phyloP scores from a whole-genome alignment of 1,284 basidiomycete genomes.

The Mycosarcoma maydis region DNA sequence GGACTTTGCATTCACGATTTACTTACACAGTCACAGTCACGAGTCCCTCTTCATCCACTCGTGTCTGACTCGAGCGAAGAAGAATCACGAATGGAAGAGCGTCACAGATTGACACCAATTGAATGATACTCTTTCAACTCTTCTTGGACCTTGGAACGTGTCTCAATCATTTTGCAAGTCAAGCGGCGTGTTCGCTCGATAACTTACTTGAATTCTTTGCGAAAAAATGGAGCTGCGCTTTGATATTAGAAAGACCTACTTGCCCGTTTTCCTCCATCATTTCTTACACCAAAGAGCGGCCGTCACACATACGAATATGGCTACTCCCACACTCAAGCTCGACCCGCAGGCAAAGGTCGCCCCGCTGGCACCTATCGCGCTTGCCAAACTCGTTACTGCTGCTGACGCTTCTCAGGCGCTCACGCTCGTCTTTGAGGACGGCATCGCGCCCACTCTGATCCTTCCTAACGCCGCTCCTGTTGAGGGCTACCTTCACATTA shows the following conservation, averaged over 20 bases:
- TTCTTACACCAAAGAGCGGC: slow-evolving; percentile 15
- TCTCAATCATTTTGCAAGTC: slow-evolving; percentile 17
- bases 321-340: slow-evolving; percentile 48
- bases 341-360: slow-evolving; percentile 55
- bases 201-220: slow-evolving; percentile 9
- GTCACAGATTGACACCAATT: too few species aligned
- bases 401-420: slow-evolving; percentile 25
- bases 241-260: neutral
- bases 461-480: slow-evolving; percentile 33
- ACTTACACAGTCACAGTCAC: too few species aligned
- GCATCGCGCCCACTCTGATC: slow-evolving; percentile 33
- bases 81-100: neutral
- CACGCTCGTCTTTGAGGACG: slow-evolving; percentile 47
- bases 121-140: neutral
- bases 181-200: too few species aligned
- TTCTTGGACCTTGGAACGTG: neutral
- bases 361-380: slow-evolving; percentile 51
- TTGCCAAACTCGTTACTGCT: slow-evolving; percentile 46
- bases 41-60: too few species aligned
- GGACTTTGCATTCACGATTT: slow-evolving; percentile 13
- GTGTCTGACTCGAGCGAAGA: slow-evolving; percentile 13
- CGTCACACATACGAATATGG: slow-evolving; percentile 13
- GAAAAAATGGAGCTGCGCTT: slow-evolving; percentile 10
- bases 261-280: neutral
- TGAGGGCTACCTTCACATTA: slow-evolving; percentile 52